Percentiles rank a stretch among this genome's conserved stretches.
These are phyloP conservation scores for Microcos paniculata DNA, from an alignment of 345 rosid genomes.

Conservation along the genomic window DNA sequence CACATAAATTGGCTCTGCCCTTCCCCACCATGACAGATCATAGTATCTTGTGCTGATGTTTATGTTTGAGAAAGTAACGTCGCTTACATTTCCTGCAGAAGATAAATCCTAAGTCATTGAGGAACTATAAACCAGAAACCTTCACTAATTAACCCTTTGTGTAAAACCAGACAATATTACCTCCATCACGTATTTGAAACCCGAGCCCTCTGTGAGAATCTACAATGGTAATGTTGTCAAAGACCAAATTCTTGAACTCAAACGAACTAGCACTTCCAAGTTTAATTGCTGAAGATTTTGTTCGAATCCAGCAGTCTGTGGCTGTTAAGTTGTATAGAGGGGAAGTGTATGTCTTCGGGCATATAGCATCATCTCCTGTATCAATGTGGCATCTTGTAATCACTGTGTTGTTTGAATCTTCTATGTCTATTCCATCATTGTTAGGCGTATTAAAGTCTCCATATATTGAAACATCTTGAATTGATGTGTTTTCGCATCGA, in stretches of 20 bases:
- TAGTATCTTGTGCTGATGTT: conserved; percentile 86
- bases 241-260: conserved; percentile 62
- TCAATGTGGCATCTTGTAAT: conserved; percentile 73
- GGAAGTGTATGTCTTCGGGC: conserved; percentile 73
- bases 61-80: conserved; percentile 77
- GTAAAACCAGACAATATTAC: conserved; percentile 33
- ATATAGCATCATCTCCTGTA: conserved; percentile 94
- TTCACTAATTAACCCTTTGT: neutral
- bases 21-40: conserved; percentile 91
- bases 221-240: conserved; percentile 77
- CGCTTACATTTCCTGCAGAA: conserved; percentile 78
- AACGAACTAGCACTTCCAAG: conserved; percentile 92
- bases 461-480: conserved; percentile 70
- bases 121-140: neutral
- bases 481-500: conserved; percentile 55
- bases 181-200: conserved; percentile 92
- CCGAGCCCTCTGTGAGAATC: conserved; percentile 91
- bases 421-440: conserved; percentile 91
- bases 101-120: neutral
- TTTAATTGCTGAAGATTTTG: conserved; percentile 92
- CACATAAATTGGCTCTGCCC: conserved; percentile 92
- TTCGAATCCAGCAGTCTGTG: conserved; percentile 82
- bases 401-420: conserved; percentile 75
- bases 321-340: conserved; percentile 76
- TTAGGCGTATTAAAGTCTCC: conserved; percentile 90